Conservation (phyloP, 164 flowering plant species). For the Pachysandra terminalis region DNA sequence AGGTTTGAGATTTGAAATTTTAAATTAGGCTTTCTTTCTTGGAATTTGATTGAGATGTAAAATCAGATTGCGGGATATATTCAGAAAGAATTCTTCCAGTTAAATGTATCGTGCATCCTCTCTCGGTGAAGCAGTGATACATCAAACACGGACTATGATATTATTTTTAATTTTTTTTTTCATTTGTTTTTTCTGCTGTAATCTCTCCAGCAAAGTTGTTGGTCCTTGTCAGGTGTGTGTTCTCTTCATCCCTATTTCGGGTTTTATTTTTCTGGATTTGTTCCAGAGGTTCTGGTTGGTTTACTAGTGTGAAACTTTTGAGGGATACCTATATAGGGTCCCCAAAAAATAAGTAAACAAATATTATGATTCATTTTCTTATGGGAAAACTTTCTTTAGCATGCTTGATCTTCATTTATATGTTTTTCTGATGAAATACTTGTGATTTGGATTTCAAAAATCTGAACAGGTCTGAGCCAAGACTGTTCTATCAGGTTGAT, state of each 20-base stretch:
- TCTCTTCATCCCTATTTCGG: slow-evolving; percentile 23
- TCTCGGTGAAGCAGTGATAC: slow-evolving; percentile 30
- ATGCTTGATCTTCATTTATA: neutral
- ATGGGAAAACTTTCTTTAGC: slow-evolving; percentile 4
- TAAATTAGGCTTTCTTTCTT: slow-evolving; percentile 43
- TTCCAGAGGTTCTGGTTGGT: slow-evolving; percentile 36
- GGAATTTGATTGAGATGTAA: slow-evolving; percentile 68
- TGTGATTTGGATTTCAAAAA: too few species aligned
- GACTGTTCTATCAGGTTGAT: too few species aligned
- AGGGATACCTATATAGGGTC: slow-evolving; percentile 35
- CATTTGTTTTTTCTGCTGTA: slow-evolving; percentile 23
- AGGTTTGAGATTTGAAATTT: slow-evolving; percentile 41
- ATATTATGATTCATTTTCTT: slow-evolving; percentile 25
- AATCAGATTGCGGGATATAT: slow-evolving; percentile 63
- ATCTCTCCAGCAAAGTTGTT: slow-evolving; percentile 27
- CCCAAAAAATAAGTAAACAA: slow-evolving; percentile 30
- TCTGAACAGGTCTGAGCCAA: too few species aligned
- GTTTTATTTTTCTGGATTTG: slow-evolving; percentile 33
- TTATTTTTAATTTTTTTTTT: slow-evolving; percentile 13
- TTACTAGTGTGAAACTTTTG: slow-evolving; percentile 45
- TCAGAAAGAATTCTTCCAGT: slow-evolving; percentile 34
- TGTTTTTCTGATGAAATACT: neutral
- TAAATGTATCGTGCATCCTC: slow-evolving; percentile 35
- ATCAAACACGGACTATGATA: slow-evolving; percentile 14
- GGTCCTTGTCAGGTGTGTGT: slow-evolving; percentile 25